These are phyloP conservation scores for Domatiomyces globalis DNA, from an alignment of 2,329 filamentous ascomycete genomes.

Conservation along the genomic window DNA sequence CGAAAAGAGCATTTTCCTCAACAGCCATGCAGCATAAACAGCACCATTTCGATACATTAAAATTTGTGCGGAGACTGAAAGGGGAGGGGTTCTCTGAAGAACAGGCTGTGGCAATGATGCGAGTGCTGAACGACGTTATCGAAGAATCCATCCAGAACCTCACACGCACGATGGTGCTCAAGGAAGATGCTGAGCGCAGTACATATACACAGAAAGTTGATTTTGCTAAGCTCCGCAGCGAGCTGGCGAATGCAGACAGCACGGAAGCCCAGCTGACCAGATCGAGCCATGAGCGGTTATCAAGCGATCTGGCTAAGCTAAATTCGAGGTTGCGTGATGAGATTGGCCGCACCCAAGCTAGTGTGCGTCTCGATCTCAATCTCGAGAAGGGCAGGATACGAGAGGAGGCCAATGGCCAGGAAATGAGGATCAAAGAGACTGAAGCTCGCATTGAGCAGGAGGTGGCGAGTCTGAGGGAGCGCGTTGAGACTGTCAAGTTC, in stretches of 20 bases:
- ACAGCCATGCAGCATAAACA: conserved; percentile 52
- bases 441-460: conserved; percentile 98
- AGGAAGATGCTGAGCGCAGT: conserved; percentile 52
- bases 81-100: conserved; percentile 90
- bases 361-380: conserved; percentile 82
- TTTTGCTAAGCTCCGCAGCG: conserved; percentile 90
- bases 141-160: conserved; percentile 97
- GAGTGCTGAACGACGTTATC: conserved; percentile 88
- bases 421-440: conserved; percentile 97
- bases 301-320: conserved; percentile 88
- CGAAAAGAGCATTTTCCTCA: conserved; percentile 43
- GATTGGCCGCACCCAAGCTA: conserved; percentile 85
- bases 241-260: conserved; percentile 80
- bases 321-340: conserved; percentile 82
- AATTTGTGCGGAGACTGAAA: conserved; percentile 83
- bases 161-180: conserved; percentile 92
- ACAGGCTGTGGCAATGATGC: conserved; percentile 97
- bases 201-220: conserved; percentile 80
- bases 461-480: conserved; percentile 75
- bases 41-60: conserved; percentile 96
- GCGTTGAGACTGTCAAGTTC: conserved; percentile 95
- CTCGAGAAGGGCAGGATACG: conserved; percentile 91
- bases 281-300: conserved; percentile 77
- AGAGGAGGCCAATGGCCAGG: conserved; percentile 90
- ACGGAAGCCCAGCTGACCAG: conserved; percentile 82